Evolutionary conservation across 1,139 yeast species (phyloP), one percentile per base, ranked within the genome.

Genomic region (Diutina rugosa): DNA sequence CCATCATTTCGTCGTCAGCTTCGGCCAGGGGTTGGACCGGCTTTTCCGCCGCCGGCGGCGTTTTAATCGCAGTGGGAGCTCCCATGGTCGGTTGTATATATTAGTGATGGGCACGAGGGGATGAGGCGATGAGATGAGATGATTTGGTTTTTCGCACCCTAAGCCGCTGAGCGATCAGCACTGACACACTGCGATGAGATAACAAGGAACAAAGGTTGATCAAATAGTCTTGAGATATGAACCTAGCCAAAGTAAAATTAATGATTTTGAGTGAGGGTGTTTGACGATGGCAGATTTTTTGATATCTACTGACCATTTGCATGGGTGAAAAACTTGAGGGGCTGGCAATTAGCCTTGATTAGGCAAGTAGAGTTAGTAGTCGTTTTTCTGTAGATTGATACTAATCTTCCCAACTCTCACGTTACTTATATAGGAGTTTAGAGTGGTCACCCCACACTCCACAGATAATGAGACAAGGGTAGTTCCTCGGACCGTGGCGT

Each of bases 51-150:
- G 46, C 49, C 57, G 47, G 57, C 58, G n/a, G 58, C 62, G 72
- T 77, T 52, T 75, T 64, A 55, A 84, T 55, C 56, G 61, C 90
- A 57, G 93, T 87, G 55, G 93, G 93, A 45, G 93, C 93, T 62
- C 82, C 87, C 93, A 87, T 83, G 60, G 54, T 18, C 6, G 9
- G 28, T 6, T 4, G 26, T 44, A n/a, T 9, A 2, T 35, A 35
- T 35, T 10, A n/a, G 10, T 35, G 6, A 35, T 10, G 10, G n/a
- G 14, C 10, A 12, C 41, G n/a, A n/a, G 14, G 41, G n/a, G n/a
- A 10, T 10, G 14, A 12, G 41, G 46, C 46, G 46, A 18, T 44
- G 46, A n/a, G 46, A 44, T 44, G 48, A 46, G 30, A 46, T 35
- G 41, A 35, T 35, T 35, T 35, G 41, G 41, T 35, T 35, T 35